These are phyloP conservation scores for Hyphodiscus sp. DNA, from an alignment of 2,329 filamentous ascomycete species.

Conservation along the genomic window DNA sequence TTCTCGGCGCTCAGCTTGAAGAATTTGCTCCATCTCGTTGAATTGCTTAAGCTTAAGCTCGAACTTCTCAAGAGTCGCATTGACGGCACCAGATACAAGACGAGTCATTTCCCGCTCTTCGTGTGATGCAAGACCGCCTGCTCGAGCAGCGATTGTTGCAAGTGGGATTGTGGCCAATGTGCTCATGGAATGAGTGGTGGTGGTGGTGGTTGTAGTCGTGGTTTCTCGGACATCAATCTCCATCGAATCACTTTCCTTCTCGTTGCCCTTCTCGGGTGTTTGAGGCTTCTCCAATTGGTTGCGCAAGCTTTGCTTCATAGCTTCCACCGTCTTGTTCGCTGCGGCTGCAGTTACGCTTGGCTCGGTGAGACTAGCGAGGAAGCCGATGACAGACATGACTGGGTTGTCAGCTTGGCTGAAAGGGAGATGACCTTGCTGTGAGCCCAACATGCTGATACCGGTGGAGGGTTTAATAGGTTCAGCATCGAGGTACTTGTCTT, in stretches of 20 bases:
- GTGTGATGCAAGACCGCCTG: slow-evolving; percentile 84
- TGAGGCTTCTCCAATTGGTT: slow-evolving; percentile 66
- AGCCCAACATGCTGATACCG: slow-evolving; percentile 60
- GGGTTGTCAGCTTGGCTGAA: slow-evolving; percentile 94
- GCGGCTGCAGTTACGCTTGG: slow-evolving; percentile 86
- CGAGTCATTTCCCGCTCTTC: slow-evolving; percentile 96
- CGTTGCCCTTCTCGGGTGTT: slow-evolving; percentile 49
- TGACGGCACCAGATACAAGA: slow-evolving; percentile 85
- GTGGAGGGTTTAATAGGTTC: slow-evolving; percentile 51
- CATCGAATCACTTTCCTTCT: slow-evolving; percentile 53
- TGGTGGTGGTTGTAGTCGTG: slow-evolving; percentile 41
- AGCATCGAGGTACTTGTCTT: slow-evolving; percentile 91
- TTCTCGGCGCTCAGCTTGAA: slow-evolving; percentile 88
- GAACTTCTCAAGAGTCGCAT: slow-evolving; percentile 90
- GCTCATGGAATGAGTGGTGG: slow-evolving; percentile 39
- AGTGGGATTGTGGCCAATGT: slow-evolving; percentile 72
- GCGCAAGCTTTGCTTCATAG: slow-evolving; percentile 74
- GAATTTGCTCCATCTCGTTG: slow-evolving; percentile 86
- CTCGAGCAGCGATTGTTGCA: slow-evolving; percentile 77
- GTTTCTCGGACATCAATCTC: slow-evolving; percentile 51
- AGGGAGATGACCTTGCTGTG: slow-evolving; percentile 72
- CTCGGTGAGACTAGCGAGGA: slow-evolving; percentile 85
- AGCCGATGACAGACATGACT: slow-evolving; percentile 91
- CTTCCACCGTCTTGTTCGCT: slow-evolving; percentile 78
- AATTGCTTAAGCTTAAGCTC: slow-evolving; percentile 96